Base-by-base conservation (phyloP, 139 green algal genomes). In the Prasinococcaceae sp. region DNA sequence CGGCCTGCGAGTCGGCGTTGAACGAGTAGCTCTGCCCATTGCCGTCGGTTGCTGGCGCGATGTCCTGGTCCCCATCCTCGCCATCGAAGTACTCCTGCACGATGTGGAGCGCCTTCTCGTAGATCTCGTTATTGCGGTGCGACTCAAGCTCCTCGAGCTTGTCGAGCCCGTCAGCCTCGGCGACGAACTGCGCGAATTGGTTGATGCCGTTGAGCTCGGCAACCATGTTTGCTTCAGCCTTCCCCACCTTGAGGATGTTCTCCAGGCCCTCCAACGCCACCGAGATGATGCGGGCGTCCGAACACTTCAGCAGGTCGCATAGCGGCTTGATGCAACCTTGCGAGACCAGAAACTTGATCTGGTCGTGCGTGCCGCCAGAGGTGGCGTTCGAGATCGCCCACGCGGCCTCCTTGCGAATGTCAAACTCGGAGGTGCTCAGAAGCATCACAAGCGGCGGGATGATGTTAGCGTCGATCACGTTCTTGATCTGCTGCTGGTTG, bases 361-460 rank as follows among this genome's bases (percentile, higher is more conserved):
- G 78, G 19, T 88, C 74, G 20, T 77, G 66, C 23, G 69, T 84
- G 28, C 90, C 90, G 43, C 90, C 90, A 17, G 74, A 89, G 30
- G 92, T 99, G 5, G 92, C 92, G 62, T 99, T 99, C 63, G 74
- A 90, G 53, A 99, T 93, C 17, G 92, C 92, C 92, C 92, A 99
- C 0, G 92, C 92, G 35, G 85, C 88, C 66, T 99, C 92, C 72
- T 98, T 98, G 66, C 95, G 95, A 70, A 99, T 95, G 76, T 99
- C 92, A 68, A 97, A 98, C 74, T 99, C 92, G 1, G 88, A 83
- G 22, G 62, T 84, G 23, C 53, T 59, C 29, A 99, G 79, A 47
- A 97, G 65, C 38, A 83, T 50, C 37, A 96, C 72, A 4, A 99
- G 75, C 5, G 90, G 86, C 4, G 79, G 75, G 27, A 97, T 75